Evolutionary conservation across 306 rosid species (phyloP).

Genomic region (Citrullus mucosospermus): DNA sequence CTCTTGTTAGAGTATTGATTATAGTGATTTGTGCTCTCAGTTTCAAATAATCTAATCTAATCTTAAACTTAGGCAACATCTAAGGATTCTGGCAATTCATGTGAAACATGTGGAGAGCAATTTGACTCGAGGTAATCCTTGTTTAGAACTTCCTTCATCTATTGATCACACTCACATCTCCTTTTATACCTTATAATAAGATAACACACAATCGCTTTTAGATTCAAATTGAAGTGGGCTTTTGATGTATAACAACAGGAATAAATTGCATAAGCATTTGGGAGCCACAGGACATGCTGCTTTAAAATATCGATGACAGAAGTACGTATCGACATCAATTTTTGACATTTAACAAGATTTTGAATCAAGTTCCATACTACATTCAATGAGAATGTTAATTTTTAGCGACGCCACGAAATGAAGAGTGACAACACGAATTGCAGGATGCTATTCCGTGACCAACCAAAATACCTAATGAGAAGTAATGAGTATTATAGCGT

Average conservation of each 20-base stretch:
- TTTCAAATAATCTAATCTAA: neutral
- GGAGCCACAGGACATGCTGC: slow-evolving; percentile 74
- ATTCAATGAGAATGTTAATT: neutral
- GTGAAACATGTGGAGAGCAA: slow-evolving; percentile 73
- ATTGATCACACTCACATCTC: neutral
- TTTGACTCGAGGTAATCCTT: slow-evolving; percentile 67
- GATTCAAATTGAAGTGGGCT: slow-evolving; percentile 3
- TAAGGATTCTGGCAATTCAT: slow-evolving; percentile 39
- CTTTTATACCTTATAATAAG: neutral
- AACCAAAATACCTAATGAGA: neutral
- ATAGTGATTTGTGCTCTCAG: neutral
- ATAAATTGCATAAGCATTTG: slow-evolving; percentile 62
- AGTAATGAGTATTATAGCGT: neutral
- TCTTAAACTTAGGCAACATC: slow-evolving; percentile 28
- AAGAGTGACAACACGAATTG: neutral
- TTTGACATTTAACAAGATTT: neutral
- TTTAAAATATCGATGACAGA: slow-evolving; percentile 19
- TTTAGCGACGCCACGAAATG: neutral
- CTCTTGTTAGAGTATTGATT: neutral
- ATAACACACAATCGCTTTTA: neutral
- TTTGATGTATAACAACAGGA: slow-evolving; percentile 36
- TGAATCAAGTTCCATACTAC: neutral
- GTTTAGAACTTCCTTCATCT: neutral
- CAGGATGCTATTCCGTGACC: neutral
- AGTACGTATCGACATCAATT: neutral